Evolutionary conservation across 768 basidiomycete species (phyloP).

Genomic region (Tremella mesenterica): DNA sequence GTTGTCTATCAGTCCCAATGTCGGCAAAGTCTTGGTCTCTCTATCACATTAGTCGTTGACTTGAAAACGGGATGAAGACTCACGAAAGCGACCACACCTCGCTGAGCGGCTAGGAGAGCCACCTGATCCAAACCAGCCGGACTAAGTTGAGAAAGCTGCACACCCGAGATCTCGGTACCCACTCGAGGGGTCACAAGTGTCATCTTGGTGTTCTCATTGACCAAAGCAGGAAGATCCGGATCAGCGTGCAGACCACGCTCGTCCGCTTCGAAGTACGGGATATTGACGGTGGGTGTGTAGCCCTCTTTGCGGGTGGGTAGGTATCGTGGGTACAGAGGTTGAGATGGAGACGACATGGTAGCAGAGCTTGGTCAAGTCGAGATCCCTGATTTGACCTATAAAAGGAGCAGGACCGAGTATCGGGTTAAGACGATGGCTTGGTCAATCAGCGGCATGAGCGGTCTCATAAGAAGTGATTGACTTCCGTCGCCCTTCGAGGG

Average conservation of each 20-base stretch:
- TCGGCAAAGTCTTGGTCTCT: constrained; percentile 11
- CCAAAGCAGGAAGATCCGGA: not conserved
- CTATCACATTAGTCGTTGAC: no score
- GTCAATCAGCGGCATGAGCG: no score
- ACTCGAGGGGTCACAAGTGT: constrained; percentile 7
- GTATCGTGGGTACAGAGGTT: not conserved
- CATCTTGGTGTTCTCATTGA: not conserved
- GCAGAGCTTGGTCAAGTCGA: not conserved
- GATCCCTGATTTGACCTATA: no score
- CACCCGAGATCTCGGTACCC: constrained; percentile 4
- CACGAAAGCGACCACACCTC: constrained; percentile 13
- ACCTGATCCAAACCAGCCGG: constrained; percentile 11
- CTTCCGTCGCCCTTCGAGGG: no score
- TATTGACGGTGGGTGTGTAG: not conserved
- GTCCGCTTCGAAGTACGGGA: not conserved
- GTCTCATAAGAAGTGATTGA: no score
- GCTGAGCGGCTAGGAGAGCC: constrained; percentile 8
- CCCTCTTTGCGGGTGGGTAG: not conserved
- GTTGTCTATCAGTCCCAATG: constrained; percentile 5
- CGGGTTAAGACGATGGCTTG: no score
- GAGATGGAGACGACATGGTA: not conserved
- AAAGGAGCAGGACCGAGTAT: no score
- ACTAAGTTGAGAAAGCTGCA: constrained; percentile 6
- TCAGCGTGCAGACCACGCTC: not conserved
- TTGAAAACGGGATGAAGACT: no score